Base-by-base conservation (phyloP, 768 basidiomycete genomes). In the Suillus plorans region DNA sequence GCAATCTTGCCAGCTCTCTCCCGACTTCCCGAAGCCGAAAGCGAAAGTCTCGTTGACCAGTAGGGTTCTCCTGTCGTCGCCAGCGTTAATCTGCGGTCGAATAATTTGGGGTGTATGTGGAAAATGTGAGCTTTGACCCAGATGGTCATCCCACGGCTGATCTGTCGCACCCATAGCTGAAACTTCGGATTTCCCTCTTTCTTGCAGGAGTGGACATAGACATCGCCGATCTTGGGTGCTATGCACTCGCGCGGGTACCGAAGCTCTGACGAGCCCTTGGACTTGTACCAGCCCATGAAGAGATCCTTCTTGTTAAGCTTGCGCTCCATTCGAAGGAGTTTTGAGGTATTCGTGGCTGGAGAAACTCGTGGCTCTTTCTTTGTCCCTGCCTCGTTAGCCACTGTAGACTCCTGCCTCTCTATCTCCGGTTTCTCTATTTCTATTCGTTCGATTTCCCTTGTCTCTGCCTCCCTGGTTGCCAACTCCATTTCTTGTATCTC, bases 111-210 rank as follows among this genome's bases (percentile, higher is more conserved):
- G 25, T 58, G 57, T 39, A 58, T 41, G 37, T 58, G 37, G 57
- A 58, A 58, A 39, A 58, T 58, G 10, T 60, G 52, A n/a, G 62
- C 62, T 42, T 31, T 60, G 8, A 60, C 62, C 62, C 62, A 63
- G 39, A 42, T 53, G 4, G 55, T 56, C 50, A 62, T 62, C 37
- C 62, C 62, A 39, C 62, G 52, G 28, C 20, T 63, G 14, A 37
- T 53, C 34, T 55, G 39, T 28, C 62, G 62, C 37, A 63, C 36
- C 57, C 57, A 60, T 36, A 63, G 31, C 52, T 62, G 61, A 36
- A 37, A 53, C 36, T 36, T 62, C 20, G 28, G 20, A 13, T n/a
- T 8, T n/a, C 49, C 50, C 36, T 61, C 60, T 34, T 57, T 44
- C 44, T 31, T 57, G 50, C n/a, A 36, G 10, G 34, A 55, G 60